A percentile compares a stretch with the other conserved stretches of the same genome.
Evolutionary conservation across 169 alveolate species (phyloP).

Genomic region (Nephromyces sp.): DNA sequence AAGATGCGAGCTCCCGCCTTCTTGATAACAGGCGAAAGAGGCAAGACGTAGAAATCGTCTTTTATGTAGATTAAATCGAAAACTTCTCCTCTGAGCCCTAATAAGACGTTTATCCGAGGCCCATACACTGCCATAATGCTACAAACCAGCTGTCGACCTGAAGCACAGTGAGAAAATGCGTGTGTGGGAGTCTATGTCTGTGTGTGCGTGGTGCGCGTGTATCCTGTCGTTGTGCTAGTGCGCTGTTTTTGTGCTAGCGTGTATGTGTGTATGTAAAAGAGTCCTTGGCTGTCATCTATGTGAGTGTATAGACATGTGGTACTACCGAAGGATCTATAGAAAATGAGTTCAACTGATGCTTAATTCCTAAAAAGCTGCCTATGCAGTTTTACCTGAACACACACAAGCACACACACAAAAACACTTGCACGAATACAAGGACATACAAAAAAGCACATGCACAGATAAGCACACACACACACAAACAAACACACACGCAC

Average conservation of each 20-base stretch:
- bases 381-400: no score
- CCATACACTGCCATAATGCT: constrained; percentile 30
- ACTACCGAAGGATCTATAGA: no score
- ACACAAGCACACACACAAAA: background rate
- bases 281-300: background rate
- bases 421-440: background rate
- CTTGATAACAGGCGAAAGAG: background rate
- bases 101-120: constrained; percentile 33
- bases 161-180: background rate
- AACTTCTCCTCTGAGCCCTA: constrained; percentile 5
- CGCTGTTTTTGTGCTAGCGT: background rate
- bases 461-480: background rate
- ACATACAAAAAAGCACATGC: background rate
- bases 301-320: background rate
- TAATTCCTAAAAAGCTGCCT: no score
- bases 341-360: no score
- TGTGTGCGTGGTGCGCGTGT: background rate
- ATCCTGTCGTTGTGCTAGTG: background rate
- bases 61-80: background rate
- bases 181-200: background rate
- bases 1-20: constrained; percentile 49
- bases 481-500: background rate
- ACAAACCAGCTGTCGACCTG: constrained; percentile 43
- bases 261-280: background rate
- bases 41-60: background rate